Base-by-base conservation (phyloP, 768 basidiomycete species). In the Trametes villosa region DNA sequence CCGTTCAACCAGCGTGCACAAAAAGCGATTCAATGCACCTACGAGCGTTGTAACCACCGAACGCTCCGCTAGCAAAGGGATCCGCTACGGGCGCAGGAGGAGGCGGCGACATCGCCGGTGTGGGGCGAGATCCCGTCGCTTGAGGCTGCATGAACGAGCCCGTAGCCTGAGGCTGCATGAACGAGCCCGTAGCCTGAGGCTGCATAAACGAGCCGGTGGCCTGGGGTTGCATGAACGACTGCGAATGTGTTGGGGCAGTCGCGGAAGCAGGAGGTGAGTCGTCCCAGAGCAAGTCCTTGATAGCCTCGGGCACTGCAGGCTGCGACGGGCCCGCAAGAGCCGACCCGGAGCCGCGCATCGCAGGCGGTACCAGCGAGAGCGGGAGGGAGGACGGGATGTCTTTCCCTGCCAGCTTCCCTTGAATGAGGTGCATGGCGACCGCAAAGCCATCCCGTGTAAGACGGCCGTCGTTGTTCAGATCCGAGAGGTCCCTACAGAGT, bases 401-500 rank as follows among this genome's bases (percentile, higher is more conserved):
- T 62, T 85, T 86, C 18, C 96, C 95, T 8, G 84, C 80, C 9
- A 97, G 76, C 73, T 89, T 94, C 69, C 83, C 83, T 74, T 92
- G 91, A 67, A 99, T 98, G 34, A 99, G 82, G 75, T 96, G 85
- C 86, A 96, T 86, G 4, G 95, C 97, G 45, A 98, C 89, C 9
- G 97, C 96, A 73, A 99, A 98, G 15, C 94, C 93, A 49, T 98
- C 96, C 53, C 87, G 83, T 3, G 88, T 94, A 48, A 99, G 79
- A 55, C 81, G 83, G 2, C 97, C 97, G 57, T 96, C 90, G 52
- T 89, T 89, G 62, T 89, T 86, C 24, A 98, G 82, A 70, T 98
- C 96, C 27, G 94, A 82, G 20, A 99, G 83, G 73, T 99, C 97
- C 96, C 96, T 98, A 60, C 0, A 55, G 29, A 46, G 11, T n/a